Evolutionary conservation across 1,139 yeast species (phyloP).

Genomic region (Magnusiomyces paraingens): DNA sequence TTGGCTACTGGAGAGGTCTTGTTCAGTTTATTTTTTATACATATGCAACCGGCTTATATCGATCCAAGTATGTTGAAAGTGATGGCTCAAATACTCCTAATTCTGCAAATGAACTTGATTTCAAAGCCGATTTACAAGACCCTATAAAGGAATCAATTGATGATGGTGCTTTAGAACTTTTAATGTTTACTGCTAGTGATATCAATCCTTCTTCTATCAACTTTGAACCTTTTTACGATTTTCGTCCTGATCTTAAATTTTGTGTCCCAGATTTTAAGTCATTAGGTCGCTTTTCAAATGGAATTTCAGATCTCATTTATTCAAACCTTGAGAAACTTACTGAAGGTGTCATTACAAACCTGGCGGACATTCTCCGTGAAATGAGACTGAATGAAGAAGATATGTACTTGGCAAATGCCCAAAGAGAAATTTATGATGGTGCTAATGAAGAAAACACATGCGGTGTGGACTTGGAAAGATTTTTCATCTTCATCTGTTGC

Average conservation of each 20-base stretch:
- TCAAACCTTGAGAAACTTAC: slow-evolving; percentile 40
- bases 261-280: slow-evolving; percentile 29
- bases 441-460: slow-evolving; percentile 35
- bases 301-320: slow-evolving; percentile 20
- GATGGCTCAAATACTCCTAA: slow-evolving; percentile 7
- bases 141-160: slow-evolving; percentile 48
- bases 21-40: slow-evolving; percentile 56
- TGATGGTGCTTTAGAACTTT: slow-evolving; percentile 73
- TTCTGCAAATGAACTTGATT: slow-evolving; percentile 27
- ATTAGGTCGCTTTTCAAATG: slow-evolving; percentile 19
- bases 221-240: slow-evolving; percentile 42
- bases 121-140: slow-evolving; percentile 39
- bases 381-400: slow-evolving; percentile 87
- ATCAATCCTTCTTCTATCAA: slow-evolving; percentile 40
- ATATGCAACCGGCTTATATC: slow-evolving; percentile 54
- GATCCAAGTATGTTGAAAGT: slow-evolving; percentile 16
- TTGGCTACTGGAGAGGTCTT: slow-evolving; percentile 44
- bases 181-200: slow-evolving; percentile 67
- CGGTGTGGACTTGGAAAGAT: slow-evolving; percentile 80
- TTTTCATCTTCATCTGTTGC: slow-evolving; percentile 70
- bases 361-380: slow-evolving; percentile 74
- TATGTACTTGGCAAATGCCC: slow-evolving; percentile 46
- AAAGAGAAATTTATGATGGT: slow-evolving; percentile 21
- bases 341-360: slow-evolving; percentile 56
- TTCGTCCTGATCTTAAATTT: slow-evolving; percentile 59